phyloP scores from a whole-genome alignment of 169 alveolate species.

The Cryptosporidium tyzzeri region DNA sequence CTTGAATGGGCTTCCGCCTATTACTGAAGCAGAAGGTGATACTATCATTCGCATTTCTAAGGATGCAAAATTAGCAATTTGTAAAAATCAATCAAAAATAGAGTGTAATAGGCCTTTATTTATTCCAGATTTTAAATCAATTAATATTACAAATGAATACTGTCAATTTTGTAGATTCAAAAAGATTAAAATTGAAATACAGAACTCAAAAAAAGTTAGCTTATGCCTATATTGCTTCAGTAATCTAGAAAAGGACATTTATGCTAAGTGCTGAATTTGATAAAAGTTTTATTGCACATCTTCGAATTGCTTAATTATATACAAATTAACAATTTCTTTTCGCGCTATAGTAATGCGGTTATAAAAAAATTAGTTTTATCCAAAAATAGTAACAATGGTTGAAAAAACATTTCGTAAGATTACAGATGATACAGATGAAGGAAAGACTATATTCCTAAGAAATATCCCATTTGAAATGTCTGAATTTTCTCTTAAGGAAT shows the following conservation, averaged over 20 bases:
- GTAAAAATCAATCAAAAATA: background rate
- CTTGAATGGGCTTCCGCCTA: background rate
- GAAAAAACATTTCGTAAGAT: background rate
- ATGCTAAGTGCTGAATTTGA: background rate
- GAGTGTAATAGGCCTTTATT: slow-evolving; percentile 14
- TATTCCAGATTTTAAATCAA: slow-evolving; percentile 1
- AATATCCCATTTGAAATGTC: slow-evolving; percentile 70
- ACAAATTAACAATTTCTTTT: background rate
- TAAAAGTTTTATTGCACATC: background rate
- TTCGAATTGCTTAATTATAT: background rate
- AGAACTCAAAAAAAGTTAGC: background rate
- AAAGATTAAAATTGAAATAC: slow-evolving; percentile 3
- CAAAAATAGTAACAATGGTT: background rate
- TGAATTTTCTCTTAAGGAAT: slow-evolving; percentile 20
- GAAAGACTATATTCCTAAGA: slow-evolving; percentile 63
- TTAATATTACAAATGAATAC: background rate
- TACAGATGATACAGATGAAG: slow-evolving; percentile 29
- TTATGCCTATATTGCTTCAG: slow-evolving; percentile 14
- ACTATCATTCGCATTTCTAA: background rate
- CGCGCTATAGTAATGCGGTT: background rate
- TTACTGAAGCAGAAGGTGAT: background rate
- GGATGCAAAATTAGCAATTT: slow-evolving; percentile 20
- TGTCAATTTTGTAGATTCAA: slow-evolving; percentile 21
- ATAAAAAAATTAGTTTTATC: background rate
- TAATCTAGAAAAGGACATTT: background rate